A percentile compares a stretch with the other conserved stretches of the same genome.
Evolutionary conservation across 2,329 filamentous ascomycete species (phyloP).

Genomic region (Bipolaris oryzae): DNA sequence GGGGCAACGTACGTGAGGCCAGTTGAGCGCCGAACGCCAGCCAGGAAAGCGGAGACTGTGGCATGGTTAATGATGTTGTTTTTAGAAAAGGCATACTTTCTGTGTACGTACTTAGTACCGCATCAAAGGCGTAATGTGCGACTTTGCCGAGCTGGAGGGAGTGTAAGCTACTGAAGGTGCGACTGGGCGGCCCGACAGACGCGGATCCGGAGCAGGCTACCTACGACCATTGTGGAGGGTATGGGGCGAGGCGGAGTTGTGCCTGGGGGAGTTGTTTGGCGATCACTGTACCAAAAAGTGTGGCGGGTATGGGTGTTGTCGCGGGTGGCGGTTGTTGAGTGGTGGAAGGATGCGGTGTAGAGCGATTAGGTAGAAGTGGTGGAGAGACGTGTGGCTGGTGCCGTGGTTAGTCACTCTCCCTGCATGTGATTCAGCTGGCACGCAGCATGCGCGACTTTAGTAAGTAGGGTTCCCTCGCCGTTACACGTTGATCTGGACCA

Average conservation of each 20-base stretch:
- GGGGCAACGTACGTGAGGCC: slow-evolving; percentile 82
- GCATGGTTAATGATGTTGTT: slow-evolving; percentile 20
- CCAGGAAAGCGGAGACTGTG: slow-evolving; percentile 90
- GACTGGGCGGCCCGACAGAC: slow-evolving; percentile 22
- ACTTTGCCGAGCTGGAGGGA: slow-evolving; percentile 87
- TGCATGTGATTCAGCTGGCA: slow-evolving; percentile 30
- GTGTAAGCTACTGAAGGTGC: slow-evolving; percentile 57
- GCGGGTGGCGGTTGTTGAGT: slow-evolving; percentile 13
- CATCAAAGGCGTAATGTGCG: slow-evolving; percentile 95
- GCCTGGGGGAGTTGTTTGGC: slow-evolving; percentile 11
- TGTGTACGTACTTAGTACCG: slow-evolving; percentile 75
- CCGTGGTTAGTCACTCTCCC: slow-evolving; percentile 21
- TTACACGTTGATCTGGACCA: neutral
- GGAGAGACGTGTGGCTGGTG: slow-evolving; percentile 32
- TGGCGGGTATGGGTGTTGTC: slow-evolving; percentile 14
- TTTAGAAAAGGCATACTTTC: slow-evolving; percentile 4
- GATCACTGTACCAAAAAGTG: slow-evolving; percentile 3
- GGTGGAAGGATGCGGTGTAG: slow-evolving; percentile 26
- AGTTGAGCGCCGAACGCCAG: slow-evolving; percentile 95
- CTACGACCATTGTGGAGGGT: slow-evolving; percentile 42
- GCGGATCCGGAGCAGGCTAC: slow-evolving; percentile 26
- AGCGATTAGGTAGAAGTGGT: slow-evolving; percentile 5
- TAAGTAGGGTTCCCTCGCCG: slow-evolving; percentile 15
- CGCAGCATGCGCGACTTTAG: slow-evolving; percentile 13
- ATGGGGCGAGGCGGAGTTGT: slow-evolving; percentile 7